Conservation (phyloP, 495 filamentous ascomycete species). For the Hypoxylon crocopeplum region DNA sequence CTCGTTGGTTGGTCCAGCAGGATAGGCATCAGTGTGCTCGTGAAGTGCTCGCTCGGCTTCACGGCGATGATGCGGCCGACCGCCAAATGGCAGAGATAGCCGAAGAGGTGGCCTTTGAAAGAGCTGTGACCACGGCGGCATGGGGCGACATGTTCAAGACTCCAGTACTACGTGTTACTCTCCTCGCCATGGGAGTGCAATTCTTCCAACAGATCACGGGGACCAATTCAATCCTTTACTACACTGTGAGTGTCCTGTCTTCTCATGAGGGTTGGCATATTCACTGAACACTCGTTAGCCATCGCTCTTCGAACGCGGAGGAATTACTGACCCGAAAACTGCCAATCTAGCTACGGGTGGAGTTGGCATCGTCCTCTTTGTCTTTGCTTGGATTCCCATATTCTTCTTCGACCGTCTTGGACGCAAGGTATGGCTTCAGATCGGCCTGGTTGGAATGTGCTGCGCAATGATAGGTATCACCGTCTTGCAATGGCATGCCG, state of each 20-base stretch:
- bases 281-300: constrained; percentile 13
- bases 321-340: constrained; percentile 30
- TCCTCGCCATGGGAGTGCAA: constrained; percentile 37
- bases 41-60: constrained; percentile 55
- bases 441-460: constrained; percentile 38
- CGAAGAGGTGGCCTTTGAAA: constrained; percentile 40
- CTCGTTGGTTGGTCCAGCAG: constrained; percentile 61
- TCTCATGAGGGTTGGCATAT: too few species aligned
- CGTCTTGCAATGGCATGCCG: constrained; percentile 35
- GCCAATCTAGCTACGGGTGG: constrained; percentile 37
- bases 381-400: constrained; percentile 37
- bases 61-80: constrained; percentile 46
- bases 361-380: constrained; percentile 32
- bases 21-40: constrained; percentile 52
- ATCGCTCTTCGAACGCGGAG: constrained; percentile 35
- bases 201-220: constrained; percentile 38
- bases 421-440: constrained; percentile 37
- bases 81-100: constrained; percentile 57
- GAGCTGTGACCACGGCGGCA: constrained; percentile 18
- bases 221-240: constrained; percentile 40
- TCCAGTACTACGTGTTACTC: constrained; percentile 38
- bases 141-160: constrained; percentile 36
- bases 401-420: constrained; percentile 37
- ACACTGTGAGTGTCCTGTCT: constrained; percentile 12
- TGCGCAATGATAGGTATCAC: constrained; percentile 34